Evolutionary conservation across 495 filamentous ascomycete species (phyloP).

Genomic region (Penicillium canescens): DNA sequence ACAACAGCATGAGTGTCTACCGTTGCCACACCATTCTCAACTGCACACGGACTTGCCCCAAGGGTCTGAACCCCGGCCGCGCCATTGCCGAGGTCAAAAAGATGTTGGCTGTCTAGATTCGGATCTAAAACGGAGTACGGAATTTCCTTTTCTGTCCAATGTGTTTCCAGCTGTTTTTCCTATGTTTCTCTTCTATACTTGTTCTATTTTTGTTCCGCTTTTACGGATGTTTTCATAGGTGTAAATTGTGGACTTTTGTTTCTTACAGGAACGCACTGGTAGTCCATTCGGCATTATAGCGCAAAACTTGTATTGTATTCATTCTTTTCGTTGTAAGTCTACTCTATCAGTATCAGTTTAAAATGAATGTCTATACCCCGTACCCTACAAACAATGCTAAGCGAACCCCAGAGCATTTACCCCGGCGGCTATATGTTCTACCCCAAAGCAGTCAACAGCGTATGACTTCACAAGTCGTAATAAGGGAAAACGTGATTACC

Average conservation of each 20-base stretch:
- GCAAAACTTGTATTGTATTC: slow-evolving; percentile 1
- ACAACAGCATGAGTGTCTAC: slow-evolving; percentile 99
- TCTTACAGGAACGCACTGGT: slow-evolving; percentile 32
- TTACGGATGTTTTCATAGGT: slow-evolving; percentile 49
- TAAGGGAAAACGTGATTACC: neutral
- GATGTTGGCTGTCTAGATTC: slow-evolving; percentile 66
- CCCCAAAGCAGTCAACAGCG: neutral
- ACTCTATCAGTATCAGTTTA: no score
- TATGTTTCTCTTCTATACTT: slow-evolving; percentile 20
- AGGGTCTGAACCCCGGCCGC: slow-evolving; percentile 92
- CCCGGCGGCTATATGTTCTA: slow-evolving; percentile 11
- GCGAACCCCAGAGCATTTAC: slow-evolving; percentile 4
- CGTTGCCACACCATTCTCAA: slow-evolving; percentile 99
- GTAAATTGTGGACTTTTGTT: slow-evolving; percentile 47
- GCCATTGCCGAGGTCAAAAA: slow-evolving; percentile 99
- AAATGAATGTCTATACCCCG: neutral
- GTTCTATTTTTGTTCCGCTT: slow-evolving; percentile 27
- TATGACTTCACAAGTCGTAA: neutral
- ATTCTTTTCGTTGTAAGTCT: neutral
- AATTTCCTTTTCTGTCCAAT: slow-evolving; percentile 32
- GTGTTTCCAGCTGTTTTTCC: slow-evolving; percentile 29
- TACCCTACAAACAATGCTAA: neutral
- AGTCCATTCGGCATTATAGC: slow-evolving; percentile 17
- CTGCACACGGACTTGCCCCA: slow-evolving; percentile 94
- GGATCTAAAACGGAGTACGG: slow-evolving; percentile 38